Evolutionary conservation across 257 asterid species (phyloP).

Genomic region (Avicennia marina): DNA sequence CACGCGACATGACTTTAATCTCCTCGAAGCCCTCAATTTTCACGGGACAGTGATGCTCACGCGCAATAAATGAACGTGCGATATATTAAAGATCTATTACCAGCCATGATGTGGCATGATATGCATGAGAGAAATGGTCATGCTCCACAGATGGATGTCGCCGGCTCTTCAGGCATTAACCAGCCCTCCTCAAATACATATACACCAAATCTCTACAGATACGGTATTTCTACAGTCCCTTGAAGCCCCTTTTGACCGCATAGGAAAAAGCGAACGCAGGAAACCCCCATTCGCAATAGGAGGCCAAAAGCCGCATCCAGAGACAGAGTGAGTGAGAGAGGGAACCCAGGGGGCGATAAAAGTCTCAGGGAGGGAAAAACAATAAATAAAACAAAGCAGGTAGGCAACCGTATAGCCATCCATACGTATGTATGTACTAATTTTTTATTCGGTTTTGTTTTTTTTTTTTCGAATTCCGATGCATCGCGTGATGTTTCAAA

Average conservation of each 20-base stretch:
- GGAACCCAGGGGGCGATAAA: background rate
- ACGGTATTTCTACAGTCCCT: background rate
- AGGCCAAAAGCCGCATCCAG: conserved; percentile 9
- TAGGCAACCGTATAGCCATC: conserved; percentile 12
- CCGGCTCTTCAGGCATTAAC: conserved; percentile 36
- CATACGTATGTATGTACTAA: conserved; percentile 5
- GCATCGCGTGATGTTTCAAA: conserved; percentile 12
- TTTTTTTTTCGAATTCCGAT: conserved; percentile 22
- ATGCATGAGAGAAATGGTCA: conserved; percentile 26
- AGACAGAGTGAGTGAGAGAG: background rate
- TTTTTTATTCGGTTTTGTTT: conserved; percentile 2
- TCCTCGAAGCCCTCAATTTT: fast-evolving
- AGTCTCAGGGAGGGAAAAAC: background rate
- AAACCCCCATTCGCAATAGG: conserved; percentile 6
- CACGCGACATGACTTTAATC: background rate
- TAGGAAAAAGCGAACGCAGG: conserved; percentile 29
- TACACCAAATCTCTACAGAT: background rate
- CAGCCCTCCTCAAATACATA: background rate
- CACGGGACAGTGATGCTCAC: conserved; percentile 5
- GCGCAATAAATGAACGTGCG: background rate
- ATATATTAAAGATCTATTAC: background rate
- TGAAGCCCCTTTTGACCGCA: conserved; percentile 37
- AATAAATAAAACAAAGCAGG: conserved; percentile 24
- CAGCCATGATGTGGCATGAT: conserved; percentile 22
- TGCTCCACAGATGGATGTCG: conserved; percentile 26